These are phyloP conservation scores for Pichia manshurica DNA, from an alignment of 805 yeast genomes.

Conservation along the genomic window DNA sequence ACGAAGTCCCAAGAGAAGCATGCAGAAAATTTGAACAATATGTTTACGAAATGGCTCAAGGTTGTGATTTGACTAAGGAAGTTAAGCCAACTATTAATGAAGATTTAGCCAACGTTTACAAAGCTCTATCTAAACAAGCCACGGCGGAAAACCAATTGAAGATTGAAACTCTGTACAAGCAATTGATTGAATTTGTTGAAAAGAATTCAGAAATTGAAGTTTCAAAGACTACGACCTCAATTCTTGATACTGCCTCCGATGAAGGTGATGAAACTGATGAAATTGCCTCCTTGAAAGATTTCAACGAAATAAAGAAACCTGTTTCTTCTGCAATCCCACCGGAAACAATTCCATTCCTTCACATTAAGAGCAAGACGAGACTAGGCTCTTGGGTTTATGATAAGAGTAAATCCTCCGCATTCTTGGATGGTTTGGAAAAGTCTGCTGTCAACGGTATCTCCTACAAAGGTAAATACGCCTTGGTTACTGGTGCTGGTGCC, in stretches of 20 bases:
- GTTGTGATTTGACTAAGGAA: slow-evolving; percentile 74
- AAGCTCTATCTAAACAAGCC: slow-evolving; percentile 73
- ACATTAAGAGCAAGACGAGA: slow-evolving; percentile 71
- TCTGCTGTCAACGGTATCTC: slow-evolving; percentile 94
- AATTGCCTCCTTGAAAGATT: slow-evolving; percentile 77
- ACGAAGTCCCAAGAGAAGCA: slow-evolving; percentile 81
- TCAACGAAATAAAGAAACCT: slow-evolving; percentile 61
- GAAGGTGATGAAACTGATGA: slow-evolving; percentile 52
- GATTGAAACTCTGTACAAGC: slow-evolving; percentile 65
- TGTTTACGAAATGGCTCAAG: slow-evolving; percentile 93
- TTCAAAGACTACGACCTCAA: slow-evolving; percentile 52
- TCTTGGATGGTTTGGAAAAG: slow-evolving; percentile 84
- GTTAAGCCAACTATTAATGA: slow-evolving; percentile 75
- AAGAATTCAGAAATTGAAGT: slow-evolving; percentile 66
- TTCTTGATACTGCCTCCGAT: slow-evolving; percentile 39
- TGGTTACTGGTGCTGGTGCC: slow-evolving; percentile 97
- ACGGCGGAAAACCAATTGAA: slow-evolving; percentile 63
- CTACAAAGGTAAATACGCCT: slow-evolving; percentile 80
- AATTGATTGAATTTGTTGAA: slow-evolving; percentile 63
- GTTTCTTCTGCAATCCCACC: slow-evolving; percentile 70
- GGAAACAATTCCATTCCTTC: slow-evolving; percentile 91
- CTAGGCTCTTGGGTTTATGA: slow-evolving; percentile 82
- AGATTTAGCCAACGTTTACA: slow-evolving; percentile 77
- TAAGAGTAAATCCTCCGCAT: slow-evolving; percentile 65
- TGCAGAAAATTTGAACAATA: slow-evolving; percentile 94